Evolutionary conservation across 305 asterid species (phyloP).

Genomic region (Fraxinus floribunda): DNA sequence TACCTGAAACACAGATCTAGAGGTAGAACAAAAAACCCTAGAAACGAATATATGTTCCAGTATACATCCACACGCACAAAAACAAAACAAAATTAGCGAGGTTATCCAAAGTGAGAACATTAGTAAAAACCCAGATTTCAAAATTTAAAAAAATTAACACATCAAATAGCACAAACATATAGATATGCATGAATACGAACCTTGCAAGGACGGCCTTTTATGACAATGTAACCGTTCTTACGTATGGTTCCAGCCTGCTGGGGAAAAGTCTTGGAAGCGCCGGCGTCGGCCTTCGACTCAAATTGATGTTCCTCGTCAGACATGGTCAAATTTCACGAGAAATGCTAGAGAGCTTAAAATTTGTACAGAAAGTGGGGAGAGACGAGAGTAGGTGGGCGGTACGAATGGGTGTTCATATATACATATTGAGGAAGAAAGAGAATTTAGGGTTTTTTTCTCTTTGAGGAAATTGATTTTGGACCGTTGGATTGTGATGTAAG

Average conservation of each 20-base stretch:
- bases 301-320: slow-evolving; percentile 78
- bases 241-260: slow-evolving; percentile 75
- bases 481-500: slow-evolving; percentile 28
- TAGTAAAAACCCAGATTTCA: slow-evolving; percentile 5
- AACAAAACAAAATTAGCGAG: neutral
- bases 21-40: neutral
- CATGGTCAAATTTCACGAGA: slow-evolving; percentile 26
- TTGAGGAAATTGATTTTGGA: slow-evolving; percentile 1
- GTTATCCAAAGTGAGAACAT: neutral
- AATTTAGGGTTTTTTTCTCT: slow-evolving; percentile 39
- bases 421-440: slow-evolving; percentile 21
- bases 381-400: neutral
- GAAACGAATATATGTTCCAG: neutral
- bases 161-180: neutral
- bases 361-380: slow-evolving; percentile 10
- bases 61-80: neutral
- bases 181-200: slow-evolving; percentile 19
- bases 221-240: slow-evolving; percentile 62
- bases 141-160: neutral
- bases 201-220: slow-evolving; percentile 74
- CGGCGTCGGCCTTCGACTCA: slow-evolving; percentile 71
- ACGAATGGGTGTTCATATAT: neutral
- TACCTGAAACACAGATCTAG: neutral
- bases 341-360: neutral
- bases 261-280: slow-evolving; percentile 69